Evolutionary conservation across 2,329 filamentous ascomycete genomes (phyloP), one percentile per base, ranked within the genome.

Genomic region (Colletotrichum cordylinicola): DNA sequence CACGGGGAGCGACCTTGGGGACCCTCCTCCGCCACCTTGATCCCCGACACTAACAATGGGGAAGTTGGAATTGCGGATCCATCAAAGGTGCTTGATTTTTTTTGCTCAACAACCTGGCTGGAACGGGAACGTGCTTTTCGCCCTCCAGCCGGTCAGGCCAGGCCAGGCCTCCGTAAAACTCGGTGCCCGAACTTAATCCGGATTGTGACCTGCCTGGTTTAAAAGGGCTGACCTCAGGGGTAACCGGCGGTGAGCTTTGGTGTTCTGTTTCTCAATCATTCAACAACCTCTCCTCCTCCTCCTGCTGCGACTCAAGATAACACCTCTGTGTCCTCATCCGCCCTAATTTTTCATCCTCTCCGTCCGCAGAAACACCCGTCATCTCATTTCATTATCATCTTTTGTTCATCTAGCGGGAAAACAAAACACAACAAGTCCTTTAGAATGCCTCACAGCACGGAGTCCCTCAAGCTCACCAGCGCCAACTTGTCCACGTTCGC

Each of bases 391-490:
- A 7, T 48, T 21, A 12, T 48, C 39, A 48, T 48, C 39, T 48
- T n/a, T 48, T 48, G 39, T 48, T 48, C 39, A 48, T 48, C 39
- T 21, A 52, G 43, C 43, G 43, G 9, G 8, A 21, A 52, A 8
- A 21, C n/a, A 6, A 52, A 52, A 1, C 9, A 21, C n/a, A 43
- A 43, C n/a, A 52, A 52, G 43, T 43, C 37, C n/a, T 29, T 64
- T 72, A 73, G 56, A 67, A 77, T 77, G 75, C 75, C 75, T 75
- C 75, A 77, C 75, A 77, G 67, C 75, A 75, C 72, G n/a, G 72
- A 68, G 24, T 43, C 72, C 64, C 67, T 77, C 29, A 75, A 75
- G 75, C 75, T 77, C 58, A 77, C 6, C 68, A 65, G 67, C 72
- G 43, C 65, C 18, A 77, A 68, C 67, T 39, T 77, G 62, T 60